phyloP scores from a whole-genome alignment of 805 yeast genomes.

The Cephaloascus albidus region DNA sequence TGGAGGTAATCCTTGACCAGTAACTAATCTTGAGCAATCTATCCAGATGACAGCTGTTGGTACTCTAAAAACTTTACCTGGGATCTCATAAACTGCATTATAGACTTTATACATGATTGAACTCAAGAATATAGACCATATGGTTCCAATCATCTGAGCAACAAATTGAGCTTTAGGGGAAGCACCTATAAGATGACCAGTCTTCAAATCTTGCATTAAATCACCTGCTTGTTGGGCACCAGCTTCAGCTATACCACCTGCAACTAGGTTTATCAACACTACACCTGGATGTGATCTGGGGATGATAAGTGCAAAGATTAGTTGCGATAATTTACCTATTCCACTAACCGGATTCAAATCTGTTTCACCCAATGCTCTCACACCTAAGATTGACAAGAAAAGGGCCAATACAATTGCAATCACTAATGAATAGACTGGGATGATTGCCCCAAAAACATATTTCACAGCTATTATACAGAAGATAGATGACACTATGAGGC shows the following conservation, averaged over 20 bases:
- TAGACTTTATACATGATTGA: conserved; percentile 78
- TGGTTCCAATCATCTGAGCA: conserved; percentile 84
- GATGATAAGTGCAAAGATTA: conserved; percentile 73
- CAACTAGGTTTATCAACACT: conserved; percentile 76
- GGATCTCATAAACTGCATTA: conserved; percentile 75
- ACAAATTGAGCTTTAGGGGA: conserved; percentile 86
- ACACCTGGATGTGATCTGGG: conserved; percentile 73
- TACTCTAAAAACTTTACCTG: conserved; percentile 70
- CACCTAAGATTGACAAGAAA: conserved; percentile 75
- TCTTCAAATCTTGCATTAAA: conserved; percentile 92
- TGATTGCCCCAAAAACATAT: conserved; percentile 56
- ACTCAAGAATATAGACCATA: conserved; percentile 74
- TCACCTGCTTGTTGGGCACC: conserved; percentile 99
- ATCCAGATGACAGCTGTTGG: conserved; percentile 98
- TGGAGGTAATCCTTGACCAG: conserved; percentile 86
- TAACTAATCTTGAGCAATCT: conserved; percentile 87
- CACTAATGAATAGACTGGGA: conserved; percentile 63
- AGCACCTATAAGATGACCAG: conserved; percentile 88
- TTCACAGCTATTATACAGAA: conserved; percentile 60
- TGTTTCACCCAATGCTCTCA: conserved; percentile 92
- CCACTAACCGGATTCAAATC: conserved; percentile 96
- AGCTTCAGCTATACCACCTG: conserved; percentile 97
- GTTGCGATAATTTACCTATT: conserved; percentile 87
- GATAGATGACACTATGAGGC: conserved; percentile 56
- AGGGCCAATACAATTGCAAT: conserved; percentile 70